A percentile compares a stretch with the other conserved stretches of the same genome.
Evolutionary conservation across 1,284 basidiomycete species (phyloP).

Genomic region (Fomitopsis palustris): DNA sequence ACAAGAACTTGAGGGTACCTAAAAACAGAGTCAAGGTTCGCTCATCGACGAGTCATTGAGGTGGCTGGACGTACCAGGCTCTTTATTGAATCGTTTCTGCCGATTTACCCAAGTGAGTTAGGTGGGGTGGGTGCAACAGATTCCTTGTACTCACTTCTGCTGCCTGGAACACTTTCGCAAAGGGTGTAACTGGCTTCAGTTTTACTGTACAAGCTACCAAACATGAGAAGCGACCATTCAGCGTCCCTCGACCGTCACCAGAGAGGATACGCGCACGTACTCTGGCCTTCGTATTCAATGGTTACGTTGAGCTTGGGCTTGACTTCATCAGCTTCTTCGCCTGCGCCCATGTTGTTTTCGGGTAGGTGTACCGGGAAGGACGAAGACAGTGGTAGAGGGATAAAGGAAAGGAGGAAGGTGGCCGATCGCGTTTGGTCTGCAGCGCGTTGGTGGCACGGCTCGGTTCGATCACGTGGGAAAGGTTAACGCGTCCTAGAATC

Average conservation of each 20-base stretch:
- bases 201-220: constrained; percentile 45
- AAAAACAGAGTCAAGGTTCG: constrained; percentile 9
- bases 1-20: constrained; percentile 57
- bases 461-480: not conserved
- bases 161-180: constrained; percentile 62
- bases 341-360: not conserved
- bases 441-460: not conserved
- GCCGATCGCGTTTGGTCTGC: not conserved
- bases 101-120: not conserved
- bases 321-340: constrained; percentile 51
- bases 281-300: constrained; percentile 47
- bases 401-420: not conserved
- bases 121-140: not conserved
- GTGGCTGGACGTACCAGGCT: constrained; percentile 40
- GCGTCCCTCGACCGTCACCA: not conserved
- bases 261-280: constrained; percentile 24
- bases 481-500: not conserved
- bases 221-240: not conserved
- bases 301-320: constrained; percentile 66
- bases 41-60: not conserved
- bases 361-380: not conserved
- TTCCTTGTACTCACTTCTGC: constrained; percentile 44
- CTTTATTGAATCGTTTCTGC: constrained; percentile 58
- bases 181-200: constrained; percentile 58
- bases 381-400: not conserved